Conservation (phyloP, 495 filamentous ascomycete genomes). For the Hyphodiscus hymeniophilus region DNA sequence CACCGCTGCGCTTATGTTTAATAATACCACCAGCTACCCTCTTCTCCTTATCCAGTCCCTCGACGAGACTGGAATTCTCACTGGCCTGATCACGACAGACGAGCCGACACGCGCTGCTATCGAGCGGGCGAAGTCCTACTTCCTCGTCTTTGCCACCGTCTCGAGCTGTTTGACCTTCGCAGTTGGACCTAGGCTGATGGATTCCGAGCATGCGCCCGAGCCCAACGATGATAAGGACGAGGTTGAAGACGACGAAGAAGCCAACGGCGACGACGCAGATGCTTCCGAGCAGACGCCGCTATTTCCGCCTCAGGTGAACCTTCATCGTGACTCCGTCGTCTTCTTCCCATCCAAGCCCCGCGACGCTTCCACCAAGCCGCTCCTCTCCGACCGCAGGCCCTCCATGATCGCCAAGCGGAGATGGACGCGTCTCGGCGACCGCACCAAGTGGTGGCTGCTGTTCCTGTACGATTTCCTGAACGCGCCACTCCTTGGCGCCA, state of each 20-base stretch:
- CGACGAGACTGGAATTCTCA: slow-evolving; percentile 54
- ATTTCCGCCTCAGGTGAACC: neutral
- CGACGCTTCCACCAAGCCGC: too few relatives aligned
- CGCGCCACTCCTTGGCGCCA: slow-evolving; percentile 56
- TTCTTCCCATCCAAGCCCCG: slow-evolving; percentile 15
- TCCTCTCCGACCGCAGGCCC: slow-evolving; percentile 20
- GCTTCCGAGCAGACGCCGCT: slow-evolving; percentile 8
- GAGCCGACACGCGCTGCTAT: slow-evolving; percentile 44
- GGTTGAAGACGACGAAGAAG: slow-evolving; percentile 16
- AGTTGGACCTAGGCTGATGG: slow-evolving; percentile 52
- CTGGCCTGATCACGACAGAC: slow-evolving; percentile 38
- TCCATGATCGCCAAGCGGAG: slow-evolving; percentile 22
- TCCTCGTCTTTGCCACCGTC: slow-evolving; percentile 48
- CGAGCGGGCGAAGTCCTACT: slow-evolving; percentile 61
- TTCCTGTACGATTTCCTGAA: slow-evolving; percentile 51
- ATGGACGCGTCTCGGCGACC: slow-evolving; percentile 33
- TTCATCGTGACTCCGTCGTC: neutral
- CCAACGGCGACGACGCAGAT: slow-evolving; percentile 11
- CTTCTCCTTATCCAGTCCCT: slow-evolving; percentile 60
- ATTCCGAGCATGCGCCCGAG: slow-evolving; percentile 34
- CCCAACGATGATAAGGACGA: slow-evolving; percentile 24
- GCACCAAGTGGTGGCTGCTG: slow-evolving; percentile 30
- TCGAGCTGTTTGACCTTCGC: slow-evolving; percentile 44
- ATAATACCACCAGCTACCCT: slow-evolving; percentile 68
- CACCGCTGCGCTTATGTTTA: slow-evolving; percentile 61